These are phyloP conservation scores for Scheffersomyces illinoinensis DNA, from an alignment of 1,139 yeast genomes.

Conservation along the genomic window DNA sequence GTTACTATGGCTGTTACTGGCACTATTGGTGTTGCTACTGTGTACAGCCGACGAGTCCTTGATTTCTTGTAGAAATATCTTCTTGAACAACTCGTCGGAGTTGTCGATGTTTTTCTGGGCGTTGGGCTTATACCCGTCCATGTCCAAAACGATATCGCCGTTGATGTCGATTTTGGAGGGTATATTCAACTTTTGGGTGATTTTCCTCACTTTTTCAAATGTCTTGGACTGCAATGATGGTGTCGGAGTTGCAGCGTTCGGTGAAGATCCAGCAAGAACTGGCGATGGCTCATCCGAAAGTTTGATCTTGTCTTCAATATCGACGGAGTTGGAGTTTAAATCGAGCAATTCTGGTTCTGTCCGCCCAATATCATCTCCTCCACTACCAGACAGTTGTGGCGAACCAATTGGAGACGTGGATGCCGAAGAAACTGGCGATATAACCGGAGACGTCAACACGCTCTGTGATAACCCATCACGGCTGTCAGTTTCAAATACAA, in stretches of 20 bases:
- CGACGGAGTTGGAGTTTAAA: constrained; percentile 23
- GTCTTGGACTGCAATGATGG: constrained; percentile 41
- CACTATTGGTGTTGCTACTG: constrained; percentile 8
- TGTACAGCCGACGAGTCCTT: constrained; percentile 15
- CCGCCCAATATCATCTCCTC: constrained; percentile 9
- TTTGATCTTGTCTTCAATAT: constrained; percentile 29
- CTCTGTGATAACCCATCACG: constrained; percentile 65
- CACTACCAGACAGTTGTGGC: constrained; percentile 19
- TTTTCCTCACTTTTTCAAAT: constrained; percentile 63
- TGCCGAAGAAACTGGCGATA: constrained; percentile 77
- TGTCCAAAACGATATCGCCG: constrained; percentile 89
- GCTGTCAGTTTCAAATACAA: constrained; percentile 84
- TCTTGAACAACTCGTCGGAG: constrained; percentile 70
- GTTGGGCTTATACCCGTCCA: constrained; percentile 95
- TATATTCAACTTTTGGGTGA: constrained; percentile 75
- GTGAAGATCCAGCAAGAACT: constrained; percentile 11
- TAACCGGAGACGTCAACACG: constrained; percentile 86
- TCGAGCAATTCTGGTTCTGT: constrained; percentile 34
- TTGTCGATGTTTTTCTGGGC: constrained; percentile 66
- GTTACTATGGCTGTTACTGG: constrained; percentile 16
- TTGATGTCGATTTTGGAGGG: constrained; percentile 87
- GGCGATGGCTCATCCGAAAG: constrained; percentile 20
- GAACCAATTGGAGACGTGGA: constrained; percentile 48
- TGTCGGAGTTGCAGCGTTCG: constrained; percentile 18
- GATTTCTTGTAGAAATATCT: constrained; percentile 63